Base-by-base conservation (phyloP, 2,329 filamentous ascomycete species). In the Colletotrichum eremochloae region DNA sequence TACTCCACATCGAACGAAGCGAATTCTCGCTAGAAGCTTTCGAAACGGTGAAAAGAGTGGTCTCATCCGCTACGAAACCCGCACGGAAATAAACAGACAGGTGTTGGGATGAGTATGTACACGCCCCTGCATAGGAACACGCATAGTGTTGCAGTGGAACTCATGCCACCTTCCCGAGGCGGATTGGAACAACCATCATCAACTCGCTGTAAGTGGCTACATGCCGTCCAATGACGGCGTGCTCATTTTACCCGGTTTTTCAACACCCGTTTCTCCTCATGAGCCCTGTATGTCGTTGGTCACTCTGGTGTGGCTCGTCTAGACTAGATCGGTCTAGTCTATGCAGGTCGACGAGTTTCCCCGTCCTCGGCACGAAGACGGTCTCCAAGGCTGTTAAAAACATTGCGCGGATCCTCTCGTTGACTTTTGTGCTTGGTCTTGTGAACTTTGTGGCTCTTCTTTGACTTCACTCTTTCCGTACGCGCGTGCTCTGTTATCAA, bases 311-410 rank as follows among this genome's bases (percentile, higher is more conserved):
- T 62, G 68, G 46, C 8, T 36, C 46, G 33, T n/a, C 29, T 29
- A 2, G 52, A 14, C 20, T n/a, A n/a, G 36, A n/a, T n/a, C 20
- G 29, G 29, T 53, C 40, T 29, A 14, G 44, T 33, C 38, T 63
- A 14, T 53, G 20, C 31, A 50, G 48, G 15, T n/a, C 33, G 29
- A 38, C 29, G 20, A 42, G 29, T 9, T 52, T 24, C 44, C 48
- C 48, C 24, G 15, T 71, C 11, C 52, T 33, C 11, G 57, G 40
- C 31, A n/a, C 56, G 18, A 12, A 62, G 6, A 20, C 5, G 7
- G 57, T 18, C 14, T 48, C 40, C 31, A 18, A 56, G 42, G 52
- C 44, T 50, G 38, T 67, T 68, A 61, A 71, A 71, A 71, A 71
- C 56, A 71, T 36, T 57, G 33, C 50, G 33, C 40, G 18, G 56